These are phyloP conservation scores for Chaetomium fimeti DNA, from an alignment of 495 filamentous ascomycete species.

Conservation along the genomic window DNA sequence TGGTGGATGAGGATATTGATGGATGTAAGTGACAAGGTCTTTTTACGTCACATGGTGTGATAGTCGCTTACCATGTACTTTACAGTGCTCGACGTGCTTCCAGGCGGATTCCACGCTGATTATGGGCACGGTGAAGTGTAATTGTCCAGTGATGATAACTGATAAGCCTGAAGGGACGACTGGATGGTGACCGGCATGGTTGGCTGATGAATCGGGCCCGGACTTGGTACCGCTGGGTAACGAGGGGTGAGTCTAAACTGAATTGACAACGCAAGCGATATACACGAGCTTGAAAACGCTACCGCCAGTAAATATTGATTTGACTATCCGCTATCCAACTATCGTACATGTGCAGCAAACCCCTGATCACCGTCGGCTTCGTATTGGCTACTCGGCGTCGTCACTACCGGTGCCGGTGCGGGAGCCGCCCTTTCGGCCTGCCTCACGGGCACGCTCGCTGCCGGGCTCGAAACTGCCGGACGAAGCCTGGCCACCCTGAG, in stretches of 20 bases:
- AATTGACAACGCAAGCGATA: no score
- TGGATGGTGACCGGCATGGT: no score
- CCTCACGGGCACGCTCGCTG: conserved; percentile 18
- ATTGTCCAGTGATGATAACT: no score
- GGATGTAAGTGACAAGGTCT: conserved; percentile 8
- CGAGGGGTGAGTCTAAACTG: no score
- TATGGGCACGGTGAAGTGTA: neutral
- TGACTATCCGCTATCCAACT: no score
- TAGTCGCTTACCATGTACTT: neutral
- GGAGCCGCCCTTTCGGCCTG: conserved; percentile 21
- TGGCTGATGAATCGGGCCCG: no score
- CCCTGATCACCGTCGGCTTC: no score
- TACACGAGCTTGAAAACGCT: no score
- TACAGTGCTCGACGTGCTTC: neutral
- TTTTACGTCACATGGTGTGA: neutral
- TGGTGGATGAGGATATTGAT: conserved; percentile 9
- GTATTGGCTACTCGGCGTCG: neutral
- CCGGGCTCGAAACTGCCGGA: conserved; percentile 23
- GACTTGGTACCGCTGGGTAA: no score
- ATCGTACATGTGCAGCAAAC: no score
- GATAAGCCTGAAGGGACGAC: neutral
- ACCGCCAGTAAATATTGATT: no score
- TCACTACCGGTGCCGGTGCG: neutral
- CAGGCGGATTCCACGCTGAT: neutral
- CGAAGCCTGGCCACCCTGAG: conserved; percentile 49